Evolutionary conservation across 2,329 filamentous ascomycete species (phyloP).

Genomic region (Didymella glomerata): DNA sequence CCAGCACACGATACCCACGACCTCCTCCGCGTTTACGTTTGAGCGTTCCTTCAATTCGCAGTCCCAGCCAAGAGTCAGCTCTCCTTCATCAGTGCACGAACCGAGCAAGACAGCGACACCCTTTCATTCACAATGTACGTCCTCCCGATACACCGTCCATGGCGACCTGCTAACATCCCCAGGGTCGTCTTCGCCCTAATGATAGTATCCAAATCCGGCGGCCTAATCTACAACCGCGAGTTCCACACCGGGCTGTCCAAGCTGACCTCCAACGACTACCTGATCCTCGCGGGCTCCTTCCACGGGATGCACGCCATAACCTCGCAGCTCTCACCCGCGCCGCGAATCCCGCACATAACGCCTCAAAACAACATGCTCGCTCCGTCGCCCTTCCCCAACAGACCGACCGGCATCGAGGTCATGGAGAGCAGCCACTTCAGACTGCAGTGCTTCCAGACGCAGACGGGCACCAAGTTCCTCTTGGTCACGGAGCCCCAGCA

Average conservation of each 20-base stretch:
- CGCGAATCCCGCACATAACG: slow-evolving; percentile 36
- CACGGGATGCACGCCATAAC: slow-evolving; percentile 79
- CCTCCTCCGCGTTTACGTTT: background rate
- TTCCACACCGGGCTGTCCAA: slow-evolving; percentile 89
- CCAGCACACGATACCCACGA: slow-evolving; percentile 4
- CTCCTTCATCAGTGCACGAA: too few relatives aligned
- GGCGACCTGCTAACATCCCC: slow-evolving; percentile 24
- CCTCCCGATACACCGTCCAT: background rate
- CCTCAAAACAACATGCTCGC: slow-evolving; percentile 30
- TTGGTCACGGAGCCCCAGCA: slow-evolving; percentile 92
- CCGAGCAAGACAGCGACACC: background rate
- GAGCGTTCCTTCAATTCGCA: background rate
- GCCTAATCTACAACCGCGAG: slow-evolving; percentile 93
- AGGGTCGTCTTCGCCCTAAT: slow-evolving; percentile 97
- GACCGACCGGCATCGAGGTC: slow-evolving; percentile 82
- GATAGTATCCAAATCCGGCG: slow-evolving; percentile 98
- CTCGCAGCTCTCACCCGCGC: slow-evolving; percentile 50
- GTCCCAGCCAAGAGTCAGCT: background rate
- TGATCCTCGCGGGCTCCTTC: slow-evolving; percentile 96
- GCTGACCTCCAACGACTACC: slow-evolving; percentile 93
- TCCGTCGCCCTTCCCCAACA: slow-evolving; percentile 46
- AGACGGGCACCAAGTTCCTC: slow-evolving; percentile 94
- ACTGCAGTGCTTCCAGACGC: slow-evolving; percentile 92
- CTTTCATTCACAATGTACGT: slow-evolving; percentile 26
- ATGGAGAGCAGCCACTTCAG: slow-evolving; percentile 95